Percentiles rank a stretch among this genome's conserved stretches.
These are phyloP conservation scores for Cladosporium sphaerospermum DNA, from an alignment of 2,329 filamentous ascomycete genomes.

Conservation along the genomic window DNA sequence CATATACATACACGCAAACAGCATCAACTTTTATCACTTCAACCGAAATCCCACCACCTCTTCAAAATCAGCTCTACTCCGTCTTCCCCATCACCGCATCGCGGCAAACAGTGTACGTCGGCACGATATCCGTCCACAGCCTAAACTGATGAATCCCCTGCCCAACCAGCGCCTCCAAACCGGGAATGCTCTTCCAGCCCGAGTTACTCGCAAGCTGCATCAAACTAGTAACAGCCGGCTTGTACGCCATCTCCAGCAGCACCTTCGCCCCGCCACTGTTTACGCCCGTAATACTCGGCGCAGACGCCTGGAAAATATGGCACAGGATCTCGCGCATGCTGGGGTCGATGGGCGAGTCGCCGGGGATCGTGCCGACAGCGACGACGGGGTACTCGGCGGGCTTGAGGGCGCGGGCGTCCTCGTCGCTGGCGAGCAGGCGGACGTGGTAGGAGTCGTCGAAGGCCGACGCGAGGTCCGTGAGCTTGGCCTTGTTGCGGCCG, in stretches of 20 bases:
- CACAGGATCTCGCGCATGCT: slow-evolving; percentile 60
- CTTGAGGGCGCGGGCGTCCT: slow-evolving; percentile 46
- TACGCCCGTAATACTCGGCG: slow-evolving; percentile 30
- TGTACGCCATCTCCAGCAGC: slow-evolving; percentile 94
- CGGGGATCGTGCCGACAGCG: slow-evolving; percentile 85
- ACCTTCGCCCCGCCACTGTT: slow-evolving; percentile 42
- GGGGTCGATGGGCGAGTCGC: slow-evolving; percentile 73
- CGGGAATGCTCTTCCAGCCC: slow-evolving; percentile 78
- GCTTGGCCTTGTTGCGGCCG: slow-evolving; percentile 66
- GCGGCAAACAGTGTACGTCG: slow-evolving; percentile 64
- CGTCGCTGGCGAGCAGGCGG: slow-evolving; percentile 51
- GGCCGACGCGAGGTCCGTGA: slow-evolving; percentile 58
- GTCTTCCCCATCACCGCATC: slow-evolving; percentile 35
- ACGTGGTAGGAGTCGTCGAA: slow-evolving; percentile 73
- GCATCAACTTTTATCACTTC: not conserved
- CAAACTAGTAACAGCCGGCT: slow-evolving; percentile 72
- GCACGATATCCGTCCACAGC: slow-evolving; percentile 76
- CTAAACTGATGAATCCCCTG: slow-evolving; percentile 74
- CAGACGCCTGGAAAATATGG: slow-evolving; percentile 44
- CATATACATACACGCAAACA: not conserved
- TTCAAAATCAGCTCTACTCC: not conserved
- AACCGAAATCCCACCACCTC: no score
- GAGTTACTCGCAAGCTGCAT: slow-evolving; percentile 75
- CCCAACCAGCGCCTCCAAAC: slow-evolving; percentile 79
- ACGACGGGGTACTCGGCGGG: slow-evolving; percentile 54